These are phyloP conservation scores for Trypanosomatidae sp. DNA, from an alignment of 208 protist genomes.

Conservation along the genomic window DNA sequence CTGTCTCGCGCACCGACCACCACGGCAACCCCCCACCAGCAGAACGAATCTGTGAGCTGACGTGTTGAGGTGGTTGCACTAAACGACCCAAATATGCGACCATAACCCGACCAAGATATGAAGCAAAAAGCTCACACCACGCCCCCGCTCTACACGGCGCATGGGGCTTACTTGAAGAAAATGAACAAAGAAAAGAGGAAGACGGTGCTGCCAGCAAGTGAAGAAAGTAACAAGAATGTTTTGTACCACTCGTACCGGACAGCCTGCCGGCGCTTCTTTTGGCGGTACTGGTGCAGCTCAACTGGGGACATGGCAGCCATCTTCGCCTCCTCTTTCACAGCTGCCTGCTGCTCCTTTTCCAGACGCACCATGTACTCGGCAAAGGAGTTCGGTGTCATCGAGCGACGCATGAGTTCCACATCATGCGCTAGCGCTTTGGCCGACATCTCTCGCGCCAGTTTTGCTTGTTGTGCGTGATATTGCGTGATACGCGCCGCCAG, in stretches of 20 bases:
- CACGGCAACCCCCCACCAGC: not conserved
- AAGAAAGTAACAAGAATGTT: conserved; percentile 41
- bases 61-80: not conserved
- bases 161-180: conserved; percentile 51
- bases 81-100: not conserved
- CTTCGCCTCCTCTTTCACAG: conserved; percentile 43
- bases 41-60: not conserved
- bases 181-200: conserved; percentile 66
- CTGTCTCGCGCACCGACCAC: not conserved
- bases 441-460: conserved; percentile 14
- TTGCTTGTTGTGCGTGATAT: conserved; percentile 26
- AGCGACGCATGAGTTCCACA: conserved; percentile 65
- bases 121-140: not conserved
- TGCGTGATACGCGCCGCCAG: conserved; percentile 47
- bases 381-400: conserved; percentile 53
- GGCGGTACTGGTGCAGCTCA: conserved; percentile 62
- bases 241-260: conserved; percentile 48
- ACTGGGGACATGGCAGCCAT: conserved; percentile 59
- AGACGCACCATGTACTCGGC: conserved; percentile 41
- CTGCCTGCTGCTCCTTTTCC: conserved; percentile 28
- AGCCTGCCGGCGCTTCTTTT: conserved; percentile 43
- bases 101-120: not conserved
- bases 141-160: not conserved
- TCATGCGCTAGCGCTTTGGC: conserved; percentile 33
- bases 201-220: conserved; percentile 47